A percentile compares a stretch with the other conserved stretches of the same genome.
Conservation (phyloP, 139 green algal genomes). For the Axilococcus clingmanii region DNA sequence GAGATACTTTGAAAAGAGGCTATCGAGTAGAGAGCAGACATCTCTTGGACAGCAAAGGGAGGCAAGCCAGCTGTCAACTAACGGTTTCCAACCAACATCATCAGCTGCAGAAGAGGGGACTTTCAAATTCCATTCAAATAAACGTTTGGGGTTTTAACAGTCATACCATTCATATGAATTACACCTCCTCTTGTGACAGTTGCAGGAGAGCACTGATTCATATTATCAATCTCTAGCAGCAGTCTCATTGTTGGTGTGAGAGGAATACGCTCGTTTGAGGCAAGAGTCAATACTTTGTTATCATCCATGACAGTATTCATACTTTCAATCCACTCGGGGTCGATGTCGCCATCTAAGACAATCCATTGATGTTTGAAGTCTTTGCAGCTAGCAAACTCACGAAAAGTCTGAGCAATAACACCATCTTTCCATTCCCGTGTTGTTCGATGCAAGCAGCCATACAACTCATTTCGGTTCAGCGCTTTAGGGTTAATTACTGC, state of each 20-base stretch:
- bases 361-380: constrained; percentile 90
- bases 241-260: constrained; percentile 79
- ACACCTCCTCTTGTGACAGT: constrained; percentile 87
- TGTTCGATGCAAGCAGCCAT: constrained; percentile 74
- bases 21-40: constrained; percentile 57
- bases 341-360: constrained; percentile 91
- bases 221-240: constrained; percentile 73
- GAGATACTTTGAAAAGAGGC: constrained; percentile 81
- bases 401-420: constrained; percentile 47
- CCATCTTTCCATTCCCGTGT: constrained; percentile 93
- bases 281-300: constrained; percentile 90
- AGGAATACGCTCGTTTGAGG: constrained; percentile 87
- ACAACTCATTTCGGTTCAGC: constrained; percentile 89
- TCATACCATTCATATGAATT: constrained; percentile 74
- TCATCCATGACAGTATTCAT: constrained; percentile 94
- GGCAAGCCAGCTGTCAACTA: constrained; percentile 29
- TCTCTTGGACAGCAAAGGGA: constrained; percentile 20
- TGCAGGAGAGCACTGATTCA: constrained; percentile 79
- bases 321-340: constrained; percentile 74
- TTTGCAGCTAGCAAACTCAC: constrained; percentile 13
- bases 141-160: constrained; percentile 16
- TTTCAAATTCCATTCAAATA: not conserved
- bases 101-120: constrained; percentile 12
- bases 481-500: constrained; percentile 46
- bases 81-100: constrained; percentile 81